Base-by-base conservation (phyloP, 2,329 filamentous ascomycete species). In the Claviceps maximensis region DNA sequence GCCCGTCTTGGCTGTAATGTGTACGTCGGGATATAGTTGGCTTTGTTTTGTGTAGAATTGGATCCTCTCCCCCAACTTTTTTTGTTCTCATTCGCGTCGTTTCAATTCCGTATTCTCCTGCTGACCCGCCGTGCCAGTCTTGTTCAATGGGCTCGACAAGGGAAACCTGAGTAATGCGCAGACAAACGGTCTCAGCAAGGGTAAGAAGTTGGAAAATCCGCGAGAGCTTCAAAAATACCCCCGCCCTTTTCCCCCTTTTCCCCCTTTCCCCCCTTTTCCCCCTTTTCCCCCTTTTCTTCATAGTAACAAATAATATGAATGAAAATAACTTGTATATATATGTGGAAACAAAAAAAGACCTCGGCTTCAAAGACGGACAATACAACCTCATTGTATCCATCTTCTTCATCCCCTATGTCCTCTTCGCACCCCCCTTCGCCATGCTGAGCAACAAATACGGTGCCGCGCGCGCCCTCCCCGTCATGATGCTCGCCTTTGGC, bases 391-490 rank as follows among this genome's bases (percentile, higher is more conserved):
- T 87, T 47, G 67, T 89, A 42, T 79, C 75, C 58, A 81, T 89
- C 57, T 89, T 89, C 72, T 89, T 86, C 66, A 73, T 89, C 6
- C 86, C 86, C 0, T 89, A 84, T 63, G 85, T 89, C 51, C 62
- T 89, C 42, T 83, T 82, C 51, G 84, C 84, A 0, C 84, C 83
- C 0, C 64, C 69, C 9, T 57, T 71, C 1, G 68, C 69, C 46
- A 82, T 89, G 66, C 64, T 86, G 12, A 84, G 83, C 56, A 89
- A 89, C 69, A 83, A 79, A 57, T 86, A 77, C 61, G 84, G 84
- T 0, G 80, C 86, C 0, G 76, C 79, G 50, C 71, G 76, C 38
- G 81, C 86, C 4, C 69, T 89, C n/a, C 83, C 84, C 1, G 65
- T 81, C 48, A 76, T 87, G 72, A 89, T 89, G 85, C 76, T 85